Percentiles rank a stretch among this genome's conserved stretches.
These are phyloP conservation scores for Climacium dendroides DNA, from an alignment of 225 moss, liverwort and hornwort genomes.

Conservation along the genomic window DNA sequence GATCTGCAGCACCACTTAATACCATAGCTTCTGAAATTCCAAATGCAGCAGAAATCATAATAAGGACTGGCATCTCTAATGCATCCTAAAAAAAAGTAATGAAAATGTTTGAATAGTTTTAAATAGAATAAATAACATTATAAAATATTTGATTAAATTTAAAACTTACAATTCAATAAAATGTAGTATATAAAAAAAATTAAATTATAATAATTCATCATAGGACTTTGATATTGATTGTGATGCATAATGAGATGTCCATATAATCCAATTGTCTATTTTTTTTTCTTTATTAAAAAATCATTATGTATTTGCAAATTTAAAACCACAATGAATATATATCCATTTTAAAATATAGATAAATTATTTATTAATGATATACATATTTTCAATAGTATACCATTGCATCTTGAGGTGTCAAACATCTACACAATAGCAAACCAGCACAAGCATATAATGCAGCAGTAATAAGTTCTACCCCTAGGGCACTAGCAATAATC, in stretches of 20 bases:
- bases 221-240: not conserved
- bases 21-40: slow-evolving; percentile 98
- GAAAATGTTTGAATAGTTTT: not conserved
- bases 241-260: too few relatives aligned
- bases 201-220: not conserved
- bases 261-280: too few relatives aligned
- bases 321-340: too few relatives aligned
- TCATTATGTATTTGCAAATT: not conserved
- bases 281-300: too few relatives aligned
- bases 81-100: slow-evolving; percentile 32
- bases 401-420: slow-evolving; percentile 81
- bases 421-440: slow-evolving; percentile 46
- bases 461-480: slow-evolving; percentile 49
- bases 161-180: fast-evolving
- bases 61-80: slow-evolving; percentile 78
- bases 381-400: not conserved
- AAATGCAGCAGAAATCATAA: slow-evolving; percentile 93
- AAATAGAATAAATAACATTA: too few relatives aligned
- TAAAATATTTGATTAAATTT: not conserved
- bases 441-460: slow-evolving; percentile 72
- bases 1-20: slow-evolving; percentile 78
- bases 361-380: not conserved
- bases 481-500: slow-evolving; percentile 69
- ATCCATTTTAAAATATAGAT: not conserved
- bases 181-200: too few relatives aligned